phyloP scores from a whole-genome alignment of 1,139 yeast genomes.

The Candida pseudoviswanathii region DNA sequence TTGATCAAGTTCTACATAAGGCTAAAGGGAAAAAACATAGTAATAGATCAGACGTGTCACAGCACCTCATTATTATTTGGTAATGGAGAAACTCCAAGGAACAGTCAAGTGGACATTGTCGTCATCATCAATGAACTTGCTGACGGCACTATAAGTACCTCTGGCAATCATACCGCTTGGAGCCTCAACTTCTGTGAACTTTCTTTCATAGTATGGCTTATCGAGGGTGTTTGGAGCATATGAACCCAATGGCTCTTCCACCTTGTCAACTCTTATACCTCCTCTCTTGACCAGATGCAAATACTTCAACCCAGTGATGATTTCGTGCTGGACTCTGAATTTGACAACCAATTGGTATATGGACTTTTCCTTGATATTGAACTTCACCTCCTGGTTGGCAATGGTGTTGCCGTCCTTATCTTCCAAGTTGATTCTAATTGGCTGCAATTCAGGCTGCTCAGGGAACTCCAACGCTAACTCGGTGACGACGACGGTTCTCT shows the following conservation, averaged over 20 bases:
- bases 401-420: constrained; percentile 49
- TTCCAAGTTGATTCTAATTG: constrained; percentile 69
- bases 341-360: constrained; percentile 71
- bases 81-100: constrained; percentile 86
- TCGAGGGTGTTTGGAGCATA: constrained; percentile 88
- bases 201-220: constrained; percentile 79
- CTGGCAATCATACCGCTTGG: constrained; percentile 89
- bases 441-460: constrained; percentile 56
- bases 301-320: constrained; percentile 87
- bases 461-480: constrained; percentile 73
- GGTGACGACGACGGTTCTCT: constrained; percentile 74
- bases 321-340: constrained; percentile 87
- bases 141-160: constrained; percentile 78
- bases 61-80: constrained; percentile 38
- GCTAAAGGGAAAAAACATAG: neutral
- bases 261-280: constrained; percentile 83
- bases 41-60: neutral
- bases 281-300: constrained; percentile 83
- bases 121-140: constrained; percentile 89
- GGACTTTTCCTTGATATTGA: constrained; percentile 77
- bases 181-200: constrained; percentile 84
- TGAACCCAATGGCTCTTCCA: constrained; percentile 87
- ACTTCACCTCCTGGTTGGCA: constrained; percentile 54
- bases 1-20: neutral
- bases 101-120: constrained; percentile 69